phyloP scores from a whole-genome alignment of 768 basidiomycete species.

The Rhodosporidiobolus odoratus region DNA sequence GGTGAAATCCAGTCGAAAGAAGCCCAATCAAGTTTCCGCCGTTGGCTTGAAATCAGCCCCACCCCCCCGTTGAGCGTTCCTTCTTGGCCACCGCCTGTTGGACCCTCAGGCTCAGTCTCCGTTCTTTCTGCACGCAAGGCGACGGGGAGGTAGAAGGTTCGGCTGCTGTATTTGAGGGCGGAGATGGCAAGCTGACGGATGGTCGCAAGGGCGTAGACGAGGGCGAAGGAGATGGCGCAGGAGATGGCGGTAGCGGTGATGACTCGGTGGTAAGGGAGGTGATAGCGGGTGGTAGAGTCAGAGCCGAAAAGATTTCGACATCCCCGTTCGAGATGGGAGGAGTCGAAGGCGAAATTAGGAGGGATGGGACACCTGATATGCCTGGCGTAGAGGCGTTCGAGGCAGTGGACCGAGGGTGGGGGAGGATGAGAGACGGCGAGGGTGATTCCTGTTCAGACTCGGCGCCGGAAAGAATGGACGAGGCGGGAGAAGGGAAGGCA shows the following conservation, averaged over 20 bases:
- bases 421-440: neutral
- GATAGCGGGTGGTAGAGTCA: too few relatives aligned
- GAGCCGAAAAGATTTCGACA: too few relatives aligned
- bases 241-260: neutral
- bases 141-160: neutral
- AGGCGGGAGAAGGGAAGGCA: neutral
- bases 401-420: neutral
- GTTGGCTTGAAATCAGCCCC: too few relatives aligned
- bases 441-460: neutral
- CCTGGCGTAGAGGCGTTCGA: neutral
- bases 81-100: neutral
- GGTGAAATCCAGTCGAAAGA: too few relatives aligned
- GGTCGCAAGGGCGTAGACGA: neutral
- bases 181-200: neutral
- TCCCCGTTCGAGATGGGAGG: neutral
- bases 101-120: slow-evolving; percentile 1
- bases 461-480: neutral
- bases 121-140: neutral
- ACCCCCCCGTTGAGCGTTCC: too few relatives aligned
- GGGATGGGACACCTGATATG: neutral
- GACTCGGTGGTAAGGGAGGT: neutral
- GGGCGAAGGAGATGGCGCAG: neutral
- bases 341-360: neutral
- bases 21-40: too few relatives aligned
- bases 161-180: neutral